These are phyloP conservation scores for Aspergillus candidus DNA, from an alignment of 2,329 filamentous ascomycete genomes.

Conservation along the genomic window DNA sequence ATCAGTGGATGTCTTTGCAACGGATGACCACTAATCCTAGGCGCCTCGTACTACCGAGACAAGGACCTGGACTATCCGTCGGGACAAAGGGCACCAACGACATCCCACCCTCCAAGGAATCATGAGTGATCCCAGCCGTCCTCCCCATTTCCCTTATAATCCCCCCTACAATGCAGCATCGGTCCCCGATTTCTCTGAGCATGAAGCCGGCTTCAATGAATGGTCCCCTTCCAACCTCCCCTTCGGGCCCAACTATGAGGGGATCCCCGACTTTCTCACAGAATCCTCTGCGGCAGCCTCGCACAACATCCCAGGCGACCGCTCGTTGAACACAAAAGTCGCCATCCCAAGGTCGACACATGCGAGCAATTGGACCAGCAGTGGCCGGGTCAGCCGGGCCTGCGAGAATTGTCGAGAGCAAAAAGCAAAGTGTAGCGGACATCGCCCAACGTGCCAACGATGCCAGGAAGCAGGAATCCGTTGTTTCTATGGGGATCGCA, in stretches of 20 bases:
- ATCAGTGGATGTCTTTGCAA: no score
- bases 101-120: slow-evolving; percentile 8
- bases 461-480: slow-evolving; percentile 37
- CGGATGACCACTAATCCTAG: no score
- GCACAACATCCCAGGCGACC: slow-evolving; percentile 9
- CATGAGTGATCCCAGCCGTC: slow-evolving; percentile 19
- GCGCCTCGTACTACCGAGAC: no score
- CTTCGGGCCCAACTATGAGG: slow-evolving; percentile 9
- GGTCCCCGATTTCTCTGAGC: slow-evolving; percentile 13
- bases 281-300: slow-evolving; percentile 11
- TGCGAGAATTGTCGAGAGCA: slow-evolving; percentile 43
- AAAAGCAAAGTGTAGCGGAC: slow-evolving; percentile 43
- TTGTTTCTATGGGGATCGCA: slow-evolving; percentile 42
- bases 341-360: slow-evolving; percentile 24
- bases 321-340: slow-evolving; percentile 24
- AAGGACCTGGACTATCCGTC: not conserved
- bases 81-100: slow-evolving; percentile 9
- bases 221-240: slow-evolving; percentile 13
- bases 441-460: slow-evolving; percentile 38
- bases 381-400: slow-evolving; percentile 32
- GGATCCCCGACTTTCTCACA: slow-evolving; percentile 5
- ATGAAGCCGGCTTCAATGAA: slow-evolving; percentile 10
- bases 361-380: slow-evolving; percentile 18
- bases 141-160: slow-evolving; percentile 12
- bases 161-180: slow-evolving; percentile 6